A percentile compares a stretch with the other conserved stretches of the same genome.
These are phyloP conservation scores for Stephania yunnanensis DNA, from an alignment of 164 flowering plant genomes.

Conservation along the genomic window DNA sequence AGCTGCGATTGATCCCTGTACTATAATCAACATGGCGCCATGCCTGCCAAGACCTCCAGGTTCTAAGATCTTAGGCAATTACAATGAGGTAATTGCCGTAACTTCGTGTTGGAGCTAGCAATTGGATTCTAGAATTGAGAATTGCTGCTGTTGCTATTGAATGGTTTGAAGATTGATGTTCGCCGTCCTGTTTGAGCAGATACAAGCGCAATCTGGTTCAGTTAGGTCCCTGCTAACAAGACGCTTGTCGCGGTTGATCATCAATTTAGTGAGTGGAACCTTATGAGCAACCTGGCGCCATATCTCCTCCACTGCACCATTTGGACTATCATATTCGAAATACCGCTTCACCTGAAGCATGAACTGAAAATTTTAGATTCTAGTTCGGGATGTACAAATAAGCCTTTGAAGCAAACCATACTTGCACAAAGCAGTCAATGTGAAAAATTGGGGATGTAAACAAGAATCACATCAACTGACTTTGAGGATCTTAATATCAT, in stretches of 20 bases:
- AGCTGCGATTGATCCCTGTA: not conserved
- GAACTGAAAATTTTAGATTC: not conserved
- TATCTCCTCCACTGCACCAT: constrained; percentile 81
- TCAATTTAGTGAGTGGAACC: constrained; percentile 65
- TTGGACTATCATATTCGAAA: constrained; percentile 66
- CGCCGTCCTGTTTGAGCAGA: constrained; percentile 64
- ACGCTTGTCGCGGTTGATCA: constrained; percentile 88
- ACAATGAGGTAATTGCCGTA: too few species aligned
- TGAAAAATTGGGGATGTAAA: not conserved
- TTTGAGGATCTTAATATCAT: not conserved
- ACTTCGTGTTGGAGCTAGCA: too few species aligned
- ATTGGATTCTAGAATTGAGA: not conserved
- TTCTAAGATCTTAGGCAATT: too few species aligned
- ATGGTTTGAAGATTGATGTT: constrained; percentile 10
- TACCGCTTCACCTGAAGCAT: constrained; percentile 59
- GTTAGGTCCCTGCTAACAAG: constrained; percentile 46
- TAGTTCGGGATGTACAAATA: not conserved
- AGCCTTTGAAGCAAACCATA: not conserved
- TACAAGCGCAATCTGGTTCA: constrained; percentile 70
- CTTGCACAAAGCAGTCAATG: not conserved
- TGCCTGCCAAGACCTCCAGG: not conserved
- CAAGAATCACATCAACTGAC: not conserved
- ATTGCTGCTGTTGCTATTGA: constrained; percentile 1
- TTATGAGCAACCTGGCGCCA: constrained; percentile 90
- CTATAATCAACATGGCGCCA: not conserved